phyloP scores from a whole-genome alignment of 371 early-diverging fungal species.

The Rhizopus sp. region DNA sequence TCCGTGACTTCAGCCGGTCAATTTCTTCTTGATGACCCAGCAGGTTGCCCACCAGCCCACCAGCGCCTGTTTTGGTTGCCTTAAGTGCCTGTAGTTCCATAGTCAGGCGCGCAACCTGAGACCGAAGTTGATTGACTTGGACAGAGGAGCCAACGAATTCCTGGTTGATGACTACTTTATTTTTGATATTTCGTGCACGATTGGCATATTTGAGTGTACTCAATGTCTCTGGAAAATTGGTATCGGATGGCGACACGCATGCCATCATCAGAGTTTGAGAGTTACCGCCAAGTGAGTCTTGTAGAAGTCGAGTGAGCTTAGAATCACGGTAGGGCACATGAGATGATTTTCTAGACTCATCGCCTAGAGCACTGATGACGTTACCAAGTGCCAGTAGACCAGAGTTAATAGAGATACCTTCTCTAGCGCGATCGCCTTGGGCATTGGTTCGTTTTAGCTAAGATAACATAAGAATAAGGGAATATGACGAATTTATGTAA shows the following conservation, averaged over 20 bases:
- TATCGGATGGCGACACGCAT: conserved; percentile 82
- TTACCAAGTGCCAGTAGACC: conserved; percentile 97
- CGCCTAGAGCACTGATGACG: conserved; percentile 96
- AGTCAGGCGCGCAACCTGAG: conserved; percentile 67
- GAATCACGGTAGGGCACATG: conserved; percentile 95
- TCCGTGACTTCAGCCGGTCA: conserved; percentile 48
- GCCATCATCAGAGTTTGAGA: conserved; percentile 90
- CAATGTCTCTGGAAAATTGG: conserved; percentile 83
- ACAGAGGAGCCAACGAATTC: conserved; percentile 50
- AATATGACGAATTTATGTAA: background rate
- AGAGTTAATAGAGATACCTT: conserved; percentile 97
- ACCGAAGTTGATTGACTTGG: conserved; percentile 68
- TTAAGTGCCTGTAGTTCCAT: conserved; percentile 57
- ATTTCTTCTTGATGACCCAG: conserved; percentile 45
- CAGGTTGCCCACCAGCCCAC: conserved; percentile 19
- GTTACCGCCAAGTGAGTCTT: conserved; percentile 95
- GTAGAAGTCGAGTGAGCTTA: conserved; percentile 89
- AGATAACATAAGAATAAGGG: background rate
- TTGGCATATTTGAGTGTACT: conserved; percentile 92
- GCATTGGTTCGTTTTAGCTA: conserved; percentile 51
- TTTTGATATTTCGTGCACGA: conserved; percentile 85
- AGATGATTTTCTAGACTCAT: conserved; percentile 65
- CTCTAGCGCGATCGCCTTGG: conserved; percentile 92
- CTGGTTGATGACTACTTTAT: conserved; percentile 58
- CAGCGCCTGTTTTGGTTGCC: background rate